Evolutionary conservation across 495 filamentous ascomycete genomes (phyloP), one percentile per base, ranked within the genome.

Genomic region (Xylona heveae): DNA sequence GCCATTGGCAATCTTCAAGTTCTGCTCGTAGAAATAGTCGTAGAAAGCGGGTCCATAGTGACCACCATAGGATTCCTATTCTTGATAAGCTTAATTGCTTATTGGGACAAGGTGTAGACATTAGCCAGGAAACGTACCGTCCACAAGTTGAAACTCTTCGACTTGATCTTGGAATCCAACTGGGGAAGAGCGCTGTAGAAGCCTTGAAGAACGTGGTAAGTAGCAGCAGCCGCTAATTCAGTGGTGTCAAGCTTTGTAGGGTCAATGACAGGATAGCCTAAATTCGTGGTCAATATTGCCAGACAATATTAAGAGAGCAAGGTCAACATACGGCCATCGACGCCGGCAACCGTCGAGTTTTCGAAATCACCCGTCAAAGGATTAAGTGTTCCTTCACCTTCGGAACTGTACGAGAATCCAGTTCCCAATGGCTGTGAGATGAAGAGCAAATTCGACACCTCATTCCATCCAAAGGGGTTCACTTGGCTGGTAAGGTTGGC

Each of bases 361-460:
- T 59, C 51, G 21, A 58, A 53, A 13, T 45, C 48, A 6, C 57
- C 61, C 0, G 61, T 62, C 12, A 48, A 33, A 3, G 49, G 46
- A 24, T 63, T 59, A n/a, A 59, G 28, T 9, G 54, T 58, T 2
- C 60, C 47, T 27, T 44, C 25, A 24, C 47, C 48, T 24, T 52
- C 46, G 18, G 58, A 45, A 12, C 48, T 45, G 38, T 71, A 70
- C 0, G 66, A 72, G 39, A 75, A 73, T 0, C 64, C 66, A 3
- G 64, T 59, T 13, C 70, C 71, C 22, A 71, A 45, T 8, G 71
- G 65, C 48, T 79, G 71, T 19, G 75, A 75, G 25, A 84, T 58
- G 42, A 71, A 84, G 7, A 84, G 52, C 61, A 82, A 62, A 42
- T 82, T 82, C 9, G 71, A 74, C 2, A 65, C 64, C 39, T 74